Evolutionary conservation across 257 asterid genomes (phyloP).

Genomic region (Lithospermum erythrorhizon): DNA sequence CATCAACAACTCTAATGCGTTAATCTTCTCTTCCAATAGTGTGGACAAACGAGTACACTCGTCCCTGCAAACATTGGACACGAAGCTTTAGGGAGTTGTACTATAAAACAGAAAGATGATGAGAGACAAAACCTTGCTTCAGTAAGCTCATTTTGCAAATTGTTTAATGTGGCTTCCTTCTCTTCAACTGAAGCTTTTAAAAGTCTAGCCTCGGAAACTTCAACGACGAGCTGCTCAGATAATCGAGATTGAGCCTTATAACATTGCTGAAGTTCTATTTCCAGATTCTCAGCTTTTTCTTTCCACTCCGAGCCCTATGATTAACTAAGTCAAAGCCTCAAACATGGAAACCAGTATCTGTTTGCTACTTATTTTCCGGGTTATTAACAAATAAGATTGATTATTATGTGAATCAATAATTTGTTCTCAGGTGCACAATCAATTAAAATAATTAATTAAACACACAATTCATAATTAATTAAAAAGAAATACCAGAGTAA

Average conservation of each 20-base stretch:
- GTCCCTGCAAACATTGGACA: slow-evolving; percentile 42
- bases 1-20: slow-evolving; percentile 73
- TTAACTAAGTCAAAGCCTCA: slow-evolving; percentile 10
- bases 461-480: no score
- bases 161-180: slow-evolving; percentile 52
- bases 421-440: background rate
- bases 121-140: slow-evolving; percentile 53
- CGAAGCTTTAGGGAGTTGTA: background rate
- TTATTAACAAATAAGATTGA: background rate
- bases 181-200: slow-evolving; percentile 65
- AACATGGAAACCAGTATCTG: background rate
- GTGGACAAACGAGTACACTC: slow-evolving; percentile 56
- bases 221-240: slow-evolving; percentile 93
- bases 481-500: slow-evolving; percentile 46
- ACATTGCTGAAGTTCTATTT: slow-evolving; percentile 87
- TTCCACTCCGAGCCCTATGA: slow-evolving; percentile 94
- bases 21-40: slow-evolving; percentile 65
- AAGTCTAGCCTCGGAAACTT: slow-evolving; percentile 85
- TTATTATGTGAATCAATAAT: background rate
- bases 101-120: background rate
- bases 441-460: no score
- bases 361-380: background rate
- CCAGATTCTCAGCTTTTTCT: slow-evolving; percentile 86
- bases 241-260: slow-evolving; percentile 94
- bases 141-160: slow-evolving; percentile 59